phyloP scores from a whole-genome alignment of 495 filamentous ascomycete species.

The Neurospora sublineolata region DNA sequence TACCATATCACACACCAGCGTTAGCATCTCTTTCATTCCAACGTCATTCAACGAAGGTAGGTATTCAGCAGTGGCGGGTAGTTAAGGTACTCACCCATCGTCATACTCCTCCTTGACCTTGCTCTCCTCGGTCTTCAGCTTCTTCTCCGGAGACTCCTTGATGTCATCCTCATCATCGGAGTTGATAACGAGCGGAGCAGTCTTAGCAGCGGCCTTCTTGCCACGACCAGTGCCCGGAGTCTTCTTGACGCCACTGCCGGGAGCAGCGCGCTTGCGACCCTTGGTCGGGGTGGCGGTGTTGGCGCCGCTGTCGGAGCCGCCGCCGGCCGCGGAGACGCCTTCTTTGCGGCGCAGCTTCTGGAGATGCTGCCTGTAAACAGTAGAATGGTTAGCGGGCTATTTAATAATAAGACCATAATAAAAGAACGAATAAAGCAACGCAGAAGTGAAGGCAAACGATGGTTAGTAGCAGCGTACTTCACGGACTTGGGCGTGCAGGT shows the following conservation, averaged over 20 bases:
- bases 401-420: too few relatives aligned
- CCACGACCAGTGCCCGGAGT: not conserved
- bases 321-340: not conserved
- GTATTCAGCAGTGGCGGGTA: too few relatives aligned
- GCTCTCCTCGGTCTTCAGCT: constrained; percentile 1
- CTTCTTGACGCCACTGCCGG: not conserved
- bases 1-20: not conserved
- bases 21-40: too few relatives aligned
- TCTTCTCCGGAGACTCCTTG: constrained; percentile 6
- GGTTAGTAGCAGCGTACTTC: constrained; percentile 10
- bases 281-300: constrained; percentile 5
- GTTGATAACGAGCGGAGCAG: not conserved
- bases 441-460: not conserved
- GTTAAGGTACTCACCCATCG: not conserved
- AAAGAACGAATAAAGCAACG: not conserved
- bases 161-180: not conserved
- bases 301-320: not conserved
- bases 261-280: constrained; percentile 6
- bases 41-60: too few relatives aligned
- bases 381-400: constrained; percentile 11
- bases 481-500: constrained; percentile 22
- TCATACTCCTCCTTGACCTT: constrained; percentile 7
- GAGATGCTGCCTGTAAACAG: constrained; percentile 28
- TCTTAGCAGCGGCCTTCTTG: not conserved
- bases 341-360: constrained; percentile 31